These are phyloP conservation scores for Perkinsus marinus DNA, from an alignment of 169 alveolate species.

Conservation along the genomic window DNA sequence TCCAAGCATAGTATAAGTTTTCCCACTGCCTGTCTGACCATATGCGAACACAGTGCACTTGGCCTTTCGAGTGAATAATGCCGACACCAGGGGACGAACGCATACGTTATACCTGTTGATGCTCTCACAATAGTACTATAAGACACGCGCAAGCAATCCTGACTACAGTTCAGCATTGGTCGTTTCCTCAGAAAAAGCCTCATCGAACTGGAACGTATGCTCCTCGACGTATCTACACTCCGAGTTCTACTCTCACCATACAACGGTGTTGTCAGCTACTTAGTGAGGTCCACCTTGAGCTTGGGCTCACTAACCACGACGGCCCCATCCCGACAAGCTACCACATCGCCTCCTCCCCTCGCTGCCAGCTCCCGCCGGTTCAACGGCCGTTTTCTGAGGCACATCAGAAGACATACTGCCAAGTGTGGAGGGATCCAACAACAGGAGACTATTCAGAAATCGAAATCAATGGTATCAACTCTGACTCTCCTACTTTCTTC, in stretches of 20 bases:
- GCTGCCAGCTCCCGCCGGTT: background rate
- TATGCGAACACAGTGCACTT: conserved; percentile 64
- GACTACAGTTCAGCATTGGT: conserved; percentile 32
- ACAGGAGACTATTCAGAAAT: too few species aligned
- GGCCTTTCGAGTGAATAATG: conserved; percentile 37
- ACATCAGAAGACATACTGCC: too few species aligned
- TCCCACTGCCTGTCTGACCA: conserved; percentile 65
- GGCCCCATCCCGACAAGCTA: background rate
- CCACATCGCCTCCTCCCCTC: background rate
- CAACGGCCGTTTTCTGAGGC: background rate
- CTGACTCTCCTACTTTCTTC: too few species aligned
- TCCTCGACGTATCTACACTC: conserved; percentile 49
- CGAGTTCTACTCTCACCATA: background rate
- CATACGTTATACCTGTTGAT: conserved; percentile 17
- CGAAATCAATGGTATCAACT: too few species aligned
- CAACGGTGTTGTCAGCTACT: background rate
- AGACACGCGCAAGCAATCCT: background rate
- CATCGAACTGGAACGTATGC: conserved; percentile 59
- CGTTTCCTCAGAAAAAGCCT: conserved; percentile 45
- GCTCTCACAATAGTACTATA: conserved; percentile 10
- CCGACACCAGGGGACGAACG: conserved; percentile 44
- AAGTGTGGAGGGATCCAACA: too few species aligned
- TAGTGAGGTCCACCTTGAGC: background rate
- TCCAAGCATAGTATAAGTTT: conserved; percentile 69
- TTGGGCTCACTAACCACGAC: background rate